These are phyloP conservation scores for Arachis monticola DNA, from an alignment of 331 rosid species.

Conservation along the genomic window DNA sequence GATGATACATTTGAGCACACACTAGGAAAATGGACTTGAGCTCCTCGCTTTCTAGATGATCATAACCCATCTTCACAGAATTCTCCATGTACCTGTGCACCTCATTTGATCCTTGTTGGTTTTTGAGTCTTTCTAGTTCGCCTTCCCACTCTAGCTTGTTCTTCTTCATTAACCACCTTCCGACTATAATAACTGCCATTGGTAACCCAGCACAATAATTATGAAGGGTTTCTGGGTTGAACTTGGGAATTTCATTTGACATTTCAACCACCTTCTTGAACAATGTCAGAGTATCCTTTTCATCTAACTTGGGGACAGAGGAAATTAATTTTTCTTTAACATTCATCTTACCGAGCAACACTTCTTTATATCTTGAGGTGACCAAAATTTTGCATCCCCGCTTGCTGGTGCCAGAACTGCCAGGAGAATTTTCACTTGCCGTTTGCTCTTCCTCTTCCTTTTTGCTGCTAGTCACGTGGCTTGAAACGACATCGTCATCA, in stretches of 20 bases:
- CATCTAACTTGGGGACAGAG: neutral
- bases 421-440: neutral
- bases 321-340: too few relatives aligned
- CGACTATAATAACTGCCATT: slow-evolving; percentile 5
- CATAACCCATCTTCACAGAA: slow-evolving; percentile 1
- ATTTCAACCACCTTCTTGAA: neutral
- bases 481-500: neutral
- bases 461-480: neutral
- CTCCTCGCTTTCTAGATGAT: neutral
- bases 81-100: neutral
- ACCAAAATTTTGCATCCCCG: slow-evolving; percentile 19
- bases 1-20: slow-evolving; percentile 30
- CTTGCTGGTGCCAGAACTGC: neutral
- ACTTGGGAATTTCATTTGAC: neutral
- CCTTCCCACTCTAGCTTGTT: neutral
- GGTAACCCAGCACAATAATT: slow-evolving; percentile 27
- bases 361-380: neutral
- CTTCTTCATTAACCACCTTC: neutral
- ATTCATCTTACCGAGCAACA: neutral
- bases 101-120: neutral
- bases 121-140: neutral
- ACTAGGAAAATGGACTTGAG: neutral
- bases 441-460: too few relatives aligned
- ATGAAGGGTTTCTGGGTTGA: neutral
- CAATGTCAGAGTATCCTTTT: neutral